Conservation (phyloP, 768 basidiomycete genomes). For the Mycena amicta region DNA sequence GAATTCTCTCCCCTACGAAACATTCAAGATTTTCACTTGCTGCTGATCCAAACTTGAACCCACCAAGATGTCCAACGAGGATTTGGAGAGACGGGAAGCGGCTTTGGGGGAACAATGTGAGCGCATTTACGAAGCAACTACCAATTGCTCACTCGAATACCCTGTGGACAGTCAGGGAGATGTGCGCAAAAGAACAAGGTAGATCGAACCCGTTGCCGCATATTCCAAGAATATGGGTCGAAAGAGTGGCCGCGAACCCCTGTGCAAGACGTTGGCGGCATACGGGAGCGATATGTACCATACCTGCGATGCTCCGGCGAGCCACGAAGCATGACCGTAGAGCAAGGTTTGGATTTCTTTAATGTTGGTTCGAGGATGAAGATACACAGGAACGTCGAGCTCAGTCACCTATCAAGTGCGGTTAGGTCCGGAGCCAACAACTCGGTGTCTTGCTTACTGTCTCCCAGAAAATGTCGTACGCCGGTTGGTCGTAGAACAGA, state of each 20-base stretch:
- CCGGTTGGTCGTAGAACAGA: constrained; percentile 41
- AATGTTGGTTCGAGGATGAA: constrained; percentile 39
- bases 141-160: constrained; percentile 39
- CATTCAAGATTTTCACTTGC: too few species aligned
- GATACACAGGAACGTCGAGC: constrained; percentile 42
- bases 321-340: constrained; percentile 37
- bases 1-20: constrained; percentile 37
- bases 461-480: constrained; percentile 43
- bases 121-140: neutral
- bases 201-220: constrained; percentile 44
- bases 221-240: constrained; percentile 42
- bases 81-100: constrained; percentile 44
- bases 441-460: constrained; percentile 15
- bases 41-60: too few species aligned
- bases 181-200: too few species aligned
- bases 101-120: constrained; percentile 23
- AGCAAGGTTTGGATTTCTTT: constrained; percentile 26
- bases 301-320: constrained; percentile 32
- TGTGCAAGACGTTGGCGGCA: constrained; percentile 10
- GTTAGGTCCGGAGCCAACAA: neutral
- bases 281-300: neutral
- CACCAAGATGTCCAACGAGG: constrained; percentile 44
- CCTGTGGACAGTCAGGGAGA: too few species aligned
- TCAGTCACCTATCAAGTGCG: constrained; percentile 25
- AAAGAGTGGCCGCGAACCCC: constrained; percentile 41